Evolutionary conservation across 1,284 basidiomycete species (phyloP).

Genomic region (Coniferiporia sulphurascens): DNA sequence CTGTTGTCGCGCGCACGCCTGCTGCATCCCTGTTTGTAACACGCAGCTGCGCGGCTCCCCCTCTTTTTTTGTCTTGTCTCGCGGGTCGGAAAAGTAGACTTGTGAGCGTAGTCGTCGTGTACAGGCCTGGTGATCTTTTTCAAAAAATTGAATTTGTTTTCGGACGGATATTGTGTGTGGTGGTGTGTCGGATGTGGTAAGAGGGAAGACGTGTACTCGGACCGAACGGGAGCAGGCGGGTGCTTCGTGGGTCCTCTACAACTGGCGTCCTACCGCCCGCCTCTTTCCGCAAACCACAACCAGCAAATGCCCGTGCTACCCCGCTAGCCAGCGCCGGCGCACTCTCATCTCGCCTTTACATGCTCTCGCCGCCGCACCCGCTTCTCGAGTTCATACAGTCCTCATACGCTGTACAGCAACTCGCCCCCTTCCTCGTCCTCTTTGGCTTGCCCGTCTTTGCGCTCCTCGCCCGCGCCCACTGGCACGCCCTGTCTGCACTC

Average conservation of each 20-base stretch:
- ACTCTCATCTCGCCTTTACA: background rate
- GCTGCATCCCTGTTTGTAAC: too few relatives aligned
- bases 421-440: constrained; percentile 15
- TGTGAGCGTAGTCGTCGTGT: background rate
- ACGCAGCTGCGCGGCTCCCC: background rate
- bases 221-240: too few relatives aligned
- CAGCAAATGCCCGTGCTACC: background rate
- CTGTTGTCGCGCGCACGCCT: background rate
- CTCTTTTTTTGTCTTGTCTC: background rate
- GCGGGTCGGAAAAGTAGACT: background rate
- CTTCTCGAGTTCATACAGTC: background rate
- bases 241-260: too few relatives aligned
- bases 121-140: background rate
- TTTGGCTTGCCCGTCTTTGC: constrained; percentile 12
- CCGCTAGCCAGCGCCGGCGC: background rate
- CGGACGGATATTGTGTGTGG: too few relatives aligned
- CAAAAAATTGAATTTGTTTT: too few relatives aligned
- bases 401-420: constrained; percentile 11
- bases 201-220: too few relatives aligned
- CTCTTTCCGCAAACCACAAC: too few relatives aligned
- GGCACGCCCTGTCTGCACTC: constrained; percentile 1
- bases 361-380: constrained; percentile 1
- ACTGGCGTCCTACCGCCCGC: too few relatives aligned
- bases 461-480: constrained; percentile 10
- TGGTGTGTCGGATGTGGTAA: too few relatives aligned